Evolutionary conservation across 164 flowering plant genomes (phyloP).

Genomic region (Taxillus chinensis): DNA sequence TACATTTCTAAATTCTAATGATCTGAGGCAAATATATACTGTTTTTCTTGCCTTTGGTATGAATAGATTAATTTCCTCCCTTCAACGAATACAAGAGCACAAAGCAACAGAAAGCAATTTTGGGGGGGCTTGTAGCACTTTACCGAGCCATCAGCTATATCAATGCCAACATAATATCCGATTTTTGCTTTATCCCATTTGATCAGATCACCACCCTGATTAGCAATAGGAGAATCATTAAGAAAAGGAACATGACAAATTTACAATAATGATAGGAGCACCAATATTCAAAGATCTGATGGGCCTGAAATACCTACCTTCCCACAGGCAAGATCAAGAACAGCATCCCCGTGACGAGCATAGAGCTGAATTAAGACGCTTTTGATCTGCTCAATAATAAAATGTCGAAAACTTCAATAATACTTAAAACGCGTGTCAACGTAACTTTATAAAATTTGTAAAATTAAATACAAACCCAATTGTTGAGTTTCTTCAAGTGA

Average conservation of each 20-base stretch:
- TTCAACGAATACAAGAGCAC: too few species aligned
- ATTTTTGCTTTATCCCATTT: constrained; percentile 97
- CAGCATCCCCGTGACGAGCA: constrained; percentile 72
- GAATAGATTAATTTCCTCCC: too few species aligned
- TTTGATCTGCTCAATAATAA: constrained; percentile 51
- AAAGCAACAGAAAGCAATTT: too few species aligned
- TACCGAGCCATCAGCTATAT: constrained; percentile 98
- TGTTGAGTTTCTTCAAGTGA: constrained; percentile 85
- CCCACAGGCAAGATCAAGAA: constrained; percentile 97
- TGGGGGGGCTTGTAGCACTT: constrained; percentile 1
- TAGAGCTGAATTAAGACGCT: constrained; percentile 90
- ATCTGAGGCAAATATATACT: too few species aligned
- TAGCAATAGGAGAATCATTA: not conserved
- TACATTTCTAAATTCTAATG: too few species aligned
- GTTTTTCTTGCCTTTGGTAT: too few species aligned
- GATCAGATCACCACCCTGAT: constrained; percentile 92
- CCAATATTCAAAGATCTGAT: not conserved
- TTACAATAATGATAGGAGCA: not conserved
- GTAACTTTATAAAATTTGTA: not conserved
- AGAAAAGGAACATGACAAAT: not conserved
- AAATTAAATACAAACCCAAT: constrained; percentile 46
- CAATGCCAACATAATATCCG: constrained; percentile 94
- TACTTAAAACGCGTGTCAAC: not conserved
- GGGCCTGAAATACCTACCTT: constrained; percentile 65
- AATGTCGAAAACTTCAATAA: not conserved